Evolutionary conservation across 768 basidiomycete species (phyloP).

Genomic region (Russula emetica): DNA sequence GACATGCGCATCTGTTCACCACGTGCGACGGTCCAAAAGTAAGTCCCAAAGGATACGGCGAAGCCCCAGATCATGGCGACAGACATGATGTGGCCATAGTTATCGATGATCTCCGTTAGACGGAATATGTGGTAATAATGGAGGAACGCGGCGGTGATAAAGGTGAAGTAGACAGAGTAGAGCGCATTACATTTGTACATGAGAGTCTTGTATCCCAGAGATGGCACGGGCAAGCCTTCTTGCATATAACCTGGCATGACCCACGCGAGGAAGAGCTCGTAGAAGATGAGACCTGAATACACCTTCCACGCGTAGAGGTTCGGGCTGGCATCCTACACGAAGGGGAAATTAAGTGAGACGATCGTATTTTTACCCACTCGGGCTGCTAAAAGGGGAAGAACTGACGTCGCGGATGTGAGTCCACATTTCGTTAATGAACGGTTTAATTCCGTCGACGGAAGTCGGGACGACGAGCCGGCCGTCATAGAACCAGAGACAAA

Average conservation of each 20-base stretch:
- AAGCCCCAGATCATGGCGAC: constrained; percentile 93
- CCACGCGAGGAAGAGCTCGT: constrained; percentile 87
- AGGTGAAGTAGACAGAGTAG: constrained; percentile 75
- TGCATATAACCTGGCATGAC: constrained; percentile 90
- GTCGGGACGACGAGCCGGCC: constrained; percentile 70
- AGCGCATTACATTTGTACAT: constrained; percentile 98
- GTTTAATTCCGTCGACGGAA: constrained; percentile 64
- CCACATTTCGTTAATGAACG: constrained; percentile 82
- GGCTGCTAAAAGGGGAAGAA: constrained; percentile 11
- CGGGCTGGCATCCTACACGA: constrained; percentile 78
- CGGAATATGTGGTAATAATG: constrained; percentile 83
- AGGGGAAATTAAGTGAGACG: neutral
- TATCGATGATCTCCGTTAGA: constrained; percentile 91
- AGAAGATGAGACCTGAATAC: constrained; percentile 82
- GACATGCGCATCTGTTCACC: constrained; percentile 89
- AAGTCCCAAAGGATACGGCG: constrained; percentile 71
- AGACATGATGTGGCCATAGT: constrained; percentile 94
- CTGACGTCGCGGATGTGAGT: constrained; percentile 73
- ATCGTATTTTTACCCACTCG: neutral
- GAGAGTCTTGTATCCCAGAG: constrained; percentile 86
- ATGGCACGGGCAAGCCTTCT: constrained; percentile 94
- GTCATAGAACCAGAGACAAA: constrained; percentile 94
- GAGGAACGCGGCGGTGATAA: constrained; percentile 66
- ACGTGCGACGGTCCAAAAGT: constrained; percentile 70
- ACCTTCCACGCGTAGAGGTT: constrained; percentile 86